phyloP scores from a whole-genome alignment of 2,329 filamentous ascomycete genomes.

The Pestalotiopsis sp. region DNA sequence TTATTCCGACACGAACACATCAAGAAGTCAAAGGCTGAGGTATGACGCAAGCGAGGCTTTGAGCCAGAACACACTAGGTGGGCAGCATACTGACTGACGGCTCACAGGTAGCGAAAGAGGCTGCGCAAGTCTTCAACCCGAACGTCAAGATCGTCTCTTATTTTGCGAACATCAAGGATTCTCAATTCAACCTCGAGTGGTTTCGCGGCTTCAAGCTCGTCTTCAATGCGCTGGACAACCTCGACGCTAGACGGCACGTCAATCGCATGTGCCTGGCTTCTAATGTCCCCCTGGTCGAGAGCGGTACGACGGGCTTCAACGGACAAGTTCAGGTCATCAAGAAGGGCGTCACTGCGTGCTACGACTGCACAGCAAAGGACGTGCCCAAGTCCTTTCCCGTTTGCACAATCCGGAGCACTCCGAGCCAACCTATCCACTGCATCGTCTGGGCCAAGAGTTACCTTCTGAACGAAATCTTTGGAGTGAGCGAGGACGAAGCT shows the following conservation, averaged over 20 bases:
- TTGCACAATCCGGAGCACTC: constrained; percentile 95
- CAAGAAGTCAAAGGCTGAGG: constrained; percentile 93
- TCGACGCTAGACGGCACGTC: constrained; percentile 91
- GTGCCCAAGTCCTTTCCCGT: constrained; percentile 92
- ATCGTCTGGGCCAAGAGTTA: constrained; percentile 99
- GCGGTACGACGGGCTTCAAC: constrained; percentile 96
- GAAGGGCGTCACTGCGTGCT: constrained; percentile 90
- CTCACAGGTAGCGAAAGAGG: constrained; percentile 83
- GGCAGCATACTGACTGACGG: constrained; percentile 21
- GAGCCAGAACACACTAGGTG: constrained; percentile 9
- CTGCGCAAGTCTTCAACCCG: constrained; percentile 88
- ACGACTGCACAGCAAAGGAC: constrained; percentile 91
- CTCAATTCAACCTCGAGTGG: constrained; percentile 84
- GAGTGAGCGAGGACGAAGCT: constrained; percentile 84
- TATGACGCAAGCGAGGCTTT: constrained; percentile 45
- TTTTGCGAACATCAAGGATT: constrained; percentile 93
- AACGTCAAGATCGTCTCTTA: constrained; percentile 84
- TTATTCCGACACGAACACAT: constrained; percentile 96
- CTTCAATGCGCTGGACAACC: constrained; percentile 96
- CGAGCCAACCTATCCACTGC: constrained; percentile 95
- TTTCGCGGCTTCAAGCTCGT: constrained; percentile 83
- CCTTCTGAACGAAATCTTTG: constrained; percentile 91
- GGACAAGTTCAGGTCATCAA: constrained; percentile 97
- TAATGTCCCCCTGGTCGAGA: constrained; percentile 89
- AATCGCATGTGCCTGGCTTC: constrained; percentile 97